A percentile compares a stretch with the other conserved stretches of the same genome.
These are phyloP conservation scores for Botryobasidium botryosum DNA, from an alignment of 768 basidiomycete species.

Conservation along the genomic window DNA sequence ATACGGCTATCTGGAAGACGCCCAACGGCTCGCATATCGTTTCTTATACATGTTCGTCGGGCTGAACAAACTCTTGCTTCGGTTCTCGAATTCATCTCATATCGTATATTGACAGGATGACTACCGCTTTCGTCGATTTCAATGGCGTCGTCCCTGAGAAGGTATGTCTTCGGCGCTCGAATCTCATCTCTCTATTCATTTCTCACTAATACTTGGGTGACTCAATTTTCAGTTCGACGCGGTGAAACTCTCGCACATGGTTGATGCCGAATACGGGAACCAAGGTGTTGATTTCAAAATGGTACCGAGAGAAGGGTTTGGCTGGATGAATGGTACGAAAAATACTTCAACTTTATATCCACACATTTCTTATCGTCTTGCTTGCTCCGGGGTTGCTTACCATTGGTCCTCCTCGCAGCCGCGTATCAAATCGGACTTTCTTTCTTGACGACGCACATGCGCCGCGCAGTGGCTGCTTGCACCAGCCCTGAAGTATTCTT, in stretches of 20 bases:
- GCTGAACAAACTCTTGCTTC: too few relatives aligned
- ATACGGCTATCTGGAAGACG: constrained; percentile 88
- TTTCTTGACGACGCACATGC: constrained; percentile 85
- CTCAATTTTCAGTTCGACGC: constrained; percentile 59
- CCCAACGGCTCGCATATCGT: constrained; percentile 82
- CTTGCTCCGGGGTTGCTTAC: constrained; percentile 3
- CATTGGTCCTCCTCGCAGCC: constrained; percentile 28
- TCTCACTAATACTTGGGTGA: constrained; percentile 2
- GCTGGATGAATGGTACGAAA: constrained; percentile 95
- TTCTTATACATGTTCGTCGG: constrained; percentile 83
- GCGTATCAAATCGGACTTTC: constrained; percentile 95
- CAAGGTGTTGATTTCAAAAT: constrained; percentile 96
- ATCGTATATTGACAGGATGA: constrained; percentile 43
- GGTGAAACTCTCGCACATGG: constrained; percentile 85
- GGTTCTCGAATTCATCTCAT: constrained; percentile 2
- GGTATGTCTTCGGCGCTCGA: constrained; percentile 31
- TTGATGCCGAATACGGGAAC: constrained; percentile 94
- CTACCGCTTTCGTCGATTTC: constrained; percentile 86
- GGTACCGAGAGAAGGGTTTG: constrained; percentile 94
- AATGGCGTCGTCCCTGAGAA: constrained; percentile 98
- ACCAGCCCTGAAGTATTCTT: constrained; percentile 88
- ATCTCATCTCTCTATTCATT: background rate
- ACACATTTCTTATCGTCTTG: background rate
- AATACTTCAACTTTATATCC: too few relatives aligned
- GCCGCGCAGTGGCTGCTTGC: constrained; percentile 87